Base-by-base conservation (phyloP, 1,284 basidiomycete genomes). In the Leccinum subrobustum region DNA sequence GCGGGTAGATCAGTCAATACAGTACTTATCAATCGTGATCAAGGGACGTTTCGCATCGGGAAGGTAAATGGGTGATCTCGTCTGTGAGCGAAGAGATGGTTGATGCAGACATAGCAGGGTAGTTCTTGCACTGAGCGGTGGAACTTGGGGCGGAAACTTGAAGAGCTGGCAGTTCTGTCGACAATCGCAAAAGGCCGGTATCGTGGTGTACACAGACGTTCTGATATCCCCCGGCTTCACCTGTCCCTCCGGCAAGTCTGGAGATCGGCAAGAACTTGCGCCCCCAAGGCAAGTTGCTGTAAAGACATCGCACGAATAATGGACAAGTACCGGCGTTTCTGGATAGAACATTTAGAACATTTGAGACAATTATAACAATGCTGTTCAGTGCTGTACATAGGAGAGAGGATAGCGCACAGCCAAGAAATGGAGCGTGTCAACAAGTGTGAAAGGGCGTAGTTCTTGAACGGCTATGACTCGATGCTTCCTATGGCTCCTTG, bases 71-170 rank as follows among this genome's bases (percentile, higher is more conserved):
- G 18, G 25, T 18, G 37, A 52, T 20, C 20, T 16, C 8, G 23
- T 25, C 64, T 64, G 53, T 44, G 18, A 66, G 52, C 14, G 39
- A 52, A 44, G n/a, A 14, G 3, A 7, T 11, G 6, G n/a, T 51
- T 8, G 50, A 18, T 39, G 25, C 18, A 20, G 44, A 8, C 65
- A 50, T 64, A 1, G 53, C 39, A 31, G 11, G 12, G 12, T 35
- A 14, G 33, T 35, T 3, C 33, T 14, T 35, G 33, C 12, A 11
- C 12, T 35, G 33, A 35, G 33, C 12, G 29, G 16, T 35, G 18
- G n/a, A 25, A 39, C 35, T 9, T n/a, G 37, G 29, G 33, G 42
- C 3, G 4, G 37, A 8, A 25, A 27, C 27, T 27, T 27, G 27
- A 27, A 12, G 27, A 56, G 27, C 27, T 29, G 23, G n/a, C 3